A percentile compares a stretch with the other conserved stretches of the same genome.
phyloP scores from a whole-genome alignment of 2,329 filamentous ascomycete species.

The Apiospora aurea region DNA sequence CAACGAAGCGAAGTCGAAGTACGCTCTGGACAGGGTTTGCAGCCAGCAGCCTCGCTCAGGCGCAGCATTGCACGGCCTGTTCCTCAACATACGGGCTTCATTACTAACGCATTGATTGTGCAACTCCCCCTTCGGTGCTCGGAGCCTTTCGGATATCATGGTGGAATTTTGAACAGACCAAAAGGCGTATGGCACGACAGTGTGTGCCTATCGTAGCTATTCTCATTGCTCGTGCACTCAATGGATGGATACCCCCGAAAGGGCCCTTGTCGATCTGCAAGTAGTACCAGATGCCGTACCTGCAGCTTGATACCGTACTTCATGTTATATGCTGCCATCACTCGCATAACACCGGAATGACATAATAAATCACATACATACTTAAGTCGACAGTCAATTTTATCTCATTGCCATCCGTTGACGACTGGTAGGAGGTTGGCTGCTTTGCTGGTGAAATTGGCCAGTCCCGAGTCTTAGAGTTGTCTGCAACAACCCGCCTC shows the following conservation, averaged over 20 bases:
- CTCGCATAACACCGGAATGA: neutral
- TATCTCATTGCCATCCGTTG: neutral
- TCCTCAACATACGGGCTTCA: neutral
- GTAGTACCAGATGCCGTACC: neutral
- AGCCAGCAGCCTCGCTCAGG: neutral
- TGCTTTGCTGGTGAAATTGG: neutral
- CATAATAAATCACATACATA: neutral
- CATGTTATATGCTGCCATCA: neutral
- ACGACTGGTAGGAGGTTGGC: neutral
- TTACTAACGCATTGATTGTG: neutral
- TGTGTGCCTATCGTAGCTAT: neutral
- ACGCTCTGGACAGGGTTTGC: neutral
- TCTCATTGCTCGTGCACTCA: neutral
- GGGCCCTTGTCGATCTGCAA: neutral
- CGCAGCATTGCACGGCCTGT: neutral
- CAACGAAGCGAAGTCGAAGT: neutral
- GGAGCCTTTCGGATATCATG: constrained; percentile 8
- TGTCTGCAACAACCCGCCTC: no score
- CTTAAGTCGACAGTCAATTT: neutral
- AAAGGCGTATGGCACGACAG: neutral
- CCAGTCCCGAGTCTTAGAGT: neutral
- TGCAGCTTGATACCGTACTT: neutral
- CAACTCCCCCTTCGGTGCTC: neutral
- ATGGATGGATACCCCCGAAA: constrained; percentile 4
- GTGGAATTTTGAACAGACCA: neutral